phyloP scores from a whole-genome alignment of 345 rosid genomes.

The Theobroma cacao region DNA sequence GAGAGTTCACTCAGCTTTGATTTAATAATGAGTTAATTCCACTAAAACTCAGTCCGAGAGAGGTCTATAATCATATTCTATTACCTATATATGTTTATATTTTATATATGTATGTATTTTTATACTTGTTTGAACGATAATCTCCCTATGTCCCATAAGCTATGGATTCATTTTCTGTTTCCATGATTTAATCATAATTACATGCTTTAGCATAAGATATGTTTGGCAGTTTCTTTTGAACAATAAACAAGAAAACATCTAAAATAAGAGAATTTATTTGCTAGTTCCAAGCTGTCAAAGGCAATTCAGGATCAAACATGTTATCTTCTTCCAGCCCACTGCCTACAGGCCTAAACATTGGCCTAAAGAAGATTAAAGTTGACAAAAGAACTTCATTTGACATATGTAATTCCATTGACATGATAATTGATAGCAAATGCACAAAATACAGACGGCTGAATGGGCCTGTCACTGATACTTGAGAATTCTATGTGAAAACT shows the following conservation, averaged over 20 bases:
- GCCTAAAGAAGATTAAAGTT: background rate
- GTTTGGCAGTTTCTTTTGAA: background rate
- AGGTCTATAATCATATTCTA: conserved; percentile 17
- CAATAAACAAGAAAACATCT: background rate
- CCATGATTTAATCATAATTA: background rate
- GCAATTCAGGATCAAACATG: background rate
- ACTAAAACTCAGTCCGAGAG: conserved; percentile 20
- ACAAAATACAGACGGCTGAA: background rate
- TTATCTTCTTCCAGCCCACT: background rate
- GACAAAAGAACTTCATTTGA: background rate
- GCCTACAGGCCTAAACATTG: background rate
- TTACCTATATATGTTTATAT: background rate
- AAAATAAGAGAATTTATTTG: background rate
- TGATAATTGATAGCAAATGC: background rate
- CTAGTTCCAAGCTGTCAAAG: background rate
- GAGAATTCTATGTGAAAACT: background rate
- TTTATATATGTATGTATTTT: too few species aligned
- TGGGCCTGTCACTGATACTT: background rate
- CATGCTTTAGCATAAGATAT: background rate
- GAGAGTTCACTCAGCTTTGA: conserved; percentile 27
- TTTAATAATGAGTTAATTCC: conserved; percentile 24
- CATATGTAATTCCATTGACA: background rate
- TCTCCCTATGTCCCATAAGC: background rate
- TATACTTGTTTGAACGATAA: background rate
- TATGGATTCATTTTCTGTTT: background rate